phyloP scores from a whole-genome alignment of 495 filamentous ascomycete species.

The Podospora pseudopauciseta region DNA sequence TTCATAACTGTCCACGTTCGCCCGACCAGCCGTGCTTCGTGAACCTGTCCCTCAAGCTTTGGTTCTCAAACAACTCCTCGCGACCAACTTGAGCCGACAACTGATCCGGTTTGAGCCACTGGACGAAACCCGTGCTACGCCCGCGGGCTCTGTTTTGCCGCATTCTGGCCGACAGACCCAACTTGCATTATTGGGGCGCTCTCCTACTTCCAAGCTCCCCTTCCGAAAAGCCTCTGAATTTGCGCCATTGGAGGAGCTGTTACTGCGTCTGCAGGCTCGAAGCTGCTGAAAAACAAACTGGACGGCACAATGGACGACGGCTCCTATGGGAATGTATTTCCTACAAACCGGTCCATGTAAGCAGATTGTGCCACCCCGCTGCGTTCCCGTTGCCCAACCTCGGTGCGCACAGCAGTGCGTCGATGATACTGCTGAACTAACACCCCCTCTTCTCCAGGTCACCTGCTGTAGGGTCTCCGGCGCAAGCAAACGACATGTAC shows the following conservation, averaged over 20 bases:
- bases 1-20: not conserved
- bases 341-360: conserved; percentile 23
- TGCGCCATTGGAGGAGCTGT: not conserved
- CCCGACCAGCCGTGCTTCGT: not conserved
- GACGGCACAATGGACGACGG: conserved; percentile 32
- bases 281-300: conserved; percentile 6
- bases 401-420: conserved; percentile 1
- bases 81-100: not conserved
- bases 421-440: conserved; percentile 4
- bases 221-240: not conserved
- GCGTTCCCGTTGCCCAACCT: conserved; percentile 1
- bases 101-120: not conserved
- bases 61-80: not conserved
- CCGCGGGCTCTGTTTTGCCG: conserved; percentile 20
- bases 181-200: conserved; percentile 7
- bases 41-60: not conserved
- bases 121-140: not conserved
- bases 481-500: conserved; percentile 36
- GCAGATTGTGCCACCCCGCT: conserved; percentile 5
- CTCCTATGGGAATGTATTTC: conserved; percentile 34
- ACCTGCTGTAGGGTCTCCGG: conserved; percentile 21
- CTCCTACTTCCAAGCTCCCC: not conserved
- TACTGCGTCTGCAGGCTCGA: conserved; percentile 6
- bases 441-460: conserved; percentile 24
- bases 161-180: conserved; percentile 13